Evolutionary conservation across 306 rosid species (phyloP).

Genomic region (Medicago arabica): DNA sequence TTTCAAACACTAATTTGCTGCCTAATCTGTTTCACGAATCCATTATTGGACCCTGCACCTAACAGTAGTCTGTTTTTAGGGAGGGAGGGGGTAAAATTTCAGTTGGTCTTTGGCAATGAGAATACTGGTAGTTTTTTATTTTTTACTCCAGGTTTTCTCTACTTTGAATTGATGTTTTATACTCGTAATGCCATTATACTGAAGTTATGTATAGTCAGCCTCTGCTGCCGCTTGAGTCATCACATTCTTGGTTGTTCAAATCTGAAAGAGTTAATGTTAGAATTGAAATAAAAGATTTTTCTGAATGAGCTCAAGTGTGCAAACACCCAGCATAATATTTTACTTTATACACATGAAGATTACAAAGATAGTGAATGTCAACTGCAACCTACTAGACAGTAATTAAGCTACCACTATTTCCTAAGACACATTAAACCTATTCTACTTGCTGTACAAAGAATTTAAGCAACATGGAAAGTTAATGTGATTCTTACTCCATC

Average conservation of each 20-base stretch:
- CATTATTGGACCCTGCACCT: constrained; percentile 9
- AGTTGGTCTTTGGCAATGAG: neutral
- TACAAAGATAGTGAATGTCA: neutral
- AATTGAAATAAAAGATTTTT: neutral
- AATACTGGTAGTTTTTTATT: neutral
- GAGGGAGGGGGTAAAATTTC: neutral
- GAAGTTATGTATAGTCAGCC: constrained; percentile 16
- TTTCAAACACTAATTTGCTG: constrained; percentile 14
- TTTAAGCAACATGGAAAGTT: neutral
- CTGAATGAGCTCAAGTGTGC: neutral
- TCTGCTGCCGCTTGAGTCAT: constrained; percentile 3
- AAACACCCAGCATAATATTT: neutral
- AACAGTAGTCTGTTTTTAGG: neutral
- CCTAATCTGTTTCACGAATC: constrained; percentile 15
- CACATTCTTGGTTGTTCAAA: constrained; percentile 6
- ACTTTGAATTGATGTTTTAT: constrained; percentile 3
- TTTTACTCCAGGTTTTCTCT: neutral
- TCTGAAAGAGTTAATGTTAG: neutral
- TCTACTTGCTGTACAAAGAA: neutral
- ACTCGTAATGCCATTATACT: constrained; percentile 20
- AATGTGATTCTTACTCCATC: constrained; percentile 4
- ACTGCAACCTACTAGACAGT: neutral
- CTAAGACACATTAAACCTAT: neutral
- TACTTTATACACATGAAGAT: neutral
- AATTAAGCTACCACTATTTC: constrained; percentile 20